These are phyloP conservation scores for Scortechinia acanthostroma DNA, from an alignment of 2,329 filamentous ascomycete species.

Conservation along the genomic window DNA sequence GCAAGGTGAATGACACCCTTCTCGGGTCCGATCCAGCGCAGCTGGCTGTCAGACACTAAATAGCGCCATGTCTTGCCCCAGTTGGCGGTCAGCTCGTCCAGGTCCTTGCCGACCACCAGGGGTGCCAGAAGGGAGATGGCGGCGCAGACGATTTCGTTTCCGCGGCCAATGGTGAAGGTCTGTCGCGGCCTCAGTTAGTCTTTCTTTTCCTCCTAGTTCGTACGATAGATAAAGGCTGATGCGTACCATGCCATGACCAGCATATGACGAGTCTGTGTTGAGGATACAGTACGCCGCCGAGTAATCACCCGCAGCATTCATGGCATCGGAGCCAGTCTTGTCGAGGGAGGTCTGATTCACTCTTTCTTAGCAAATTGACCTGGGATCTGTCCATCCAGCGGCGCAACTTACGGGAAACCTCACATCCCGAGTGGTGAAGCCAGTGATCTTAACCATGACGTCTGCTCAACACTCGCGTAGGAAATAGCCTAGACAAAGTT, in stretches of 20 bases:
- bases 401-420: conserved; percentile 51
- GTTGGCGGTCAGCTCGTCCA: conserved; percentile 70
- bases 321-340: conserved; percentile 93
- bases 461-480: too few relatives aligned
- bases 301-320: conserved; percentile 91
- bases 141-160: conserved; percentile 85
- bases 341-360: conserved; percentile 70
- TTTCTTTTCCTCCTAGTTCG: too few relatives aligned
- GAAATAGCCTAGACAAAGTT: too few relatives aligned
- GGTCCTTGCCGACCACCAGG: conserved; percentile 67
- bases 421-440: conserved; percentile 67
- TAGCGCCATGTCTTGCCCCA: conserved; percentile 87
- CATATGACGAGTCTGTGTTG: conserved; percentile 65
- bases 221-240: not conserved
- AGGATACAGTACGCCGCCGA: conserved; percentile 91
- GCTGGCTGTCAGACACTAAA: conserved; percentile 82
- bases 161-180: conserved; percentile 79
- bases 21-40: conserved; percentile 89
- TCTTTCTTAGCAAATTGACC: conserved; percentile 5
- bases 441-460: conserved; percentile 56
- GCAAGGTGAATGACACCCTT: conserved; percentile 92
- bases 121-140: conserved; percentile 75
- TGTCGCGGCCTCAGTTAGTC: conserved; percentile 13
- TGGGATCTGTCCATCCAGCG: not conserved
- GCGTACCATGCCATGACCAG: conserved; percentile 72